phyloP scores from a whole-genome alignment of 345 rosid species.

The Syzygium aromaticum region DNA sequence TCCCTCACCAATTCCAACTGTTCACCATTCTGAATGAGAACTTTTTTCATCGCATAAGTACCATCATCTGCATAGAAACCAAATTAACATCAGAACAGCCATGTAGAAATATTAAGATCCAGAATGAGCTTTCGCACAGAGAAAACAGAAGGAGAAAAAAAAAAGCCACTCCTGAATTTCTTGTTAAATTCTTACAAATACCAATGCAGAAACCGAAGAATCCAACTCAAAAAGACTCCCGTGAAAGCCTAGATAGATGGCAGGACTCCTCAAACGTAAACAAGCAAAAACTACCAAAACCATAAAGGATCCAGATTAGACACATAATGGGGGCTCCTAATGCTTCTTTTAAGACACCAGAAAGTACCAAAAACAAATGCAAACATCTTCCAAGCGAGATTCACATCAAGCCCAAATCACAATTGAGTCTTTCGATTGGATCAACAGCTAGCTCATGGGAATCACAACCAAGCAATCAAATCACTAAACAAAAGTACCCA shows the following conservation, averaged over 20 bases:
- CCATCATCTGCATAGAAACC: constrained; percentile 56
- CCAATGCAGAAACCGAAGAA: background rate
- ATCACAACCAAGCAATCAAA: background rate
- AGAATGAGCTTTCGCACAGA: background rate
- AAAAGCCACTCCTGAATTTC: background rate
- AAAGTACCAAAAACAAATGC: background rate
- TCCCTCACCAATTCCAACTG: constrained; percentile 85
- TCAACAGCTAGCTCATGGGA: background rate
- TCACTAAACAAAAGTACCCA: background rate
- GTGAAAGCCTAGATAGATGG: background rate
- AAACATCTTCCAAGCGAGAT: background rate
- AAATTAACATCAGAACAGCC: background rate
- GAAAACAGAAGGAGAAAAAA: background rate
- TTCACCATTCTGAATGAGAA: constrained; percentile 79
- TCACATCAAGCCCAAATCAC: background rate
- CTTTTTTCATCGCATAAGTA: constrained; percentile 96
- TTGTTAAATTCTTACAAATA: background rate
- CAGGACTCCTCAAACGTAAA: background rate
- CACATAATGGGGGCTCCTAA: background rate
- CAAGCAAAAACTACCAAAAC: background rate
- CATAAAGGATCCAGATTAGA: background rate
- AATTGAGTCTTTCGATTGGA: background rate
- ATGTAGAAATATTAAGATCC: background rate
- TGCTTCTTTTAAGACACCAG: background rate
- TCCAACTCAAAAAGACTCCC: background rate